Evolutionary conservation across 2,329 filamentous ascomycete species (phyloP).

Genomic region (Dactylellina leptospora): DNA sequence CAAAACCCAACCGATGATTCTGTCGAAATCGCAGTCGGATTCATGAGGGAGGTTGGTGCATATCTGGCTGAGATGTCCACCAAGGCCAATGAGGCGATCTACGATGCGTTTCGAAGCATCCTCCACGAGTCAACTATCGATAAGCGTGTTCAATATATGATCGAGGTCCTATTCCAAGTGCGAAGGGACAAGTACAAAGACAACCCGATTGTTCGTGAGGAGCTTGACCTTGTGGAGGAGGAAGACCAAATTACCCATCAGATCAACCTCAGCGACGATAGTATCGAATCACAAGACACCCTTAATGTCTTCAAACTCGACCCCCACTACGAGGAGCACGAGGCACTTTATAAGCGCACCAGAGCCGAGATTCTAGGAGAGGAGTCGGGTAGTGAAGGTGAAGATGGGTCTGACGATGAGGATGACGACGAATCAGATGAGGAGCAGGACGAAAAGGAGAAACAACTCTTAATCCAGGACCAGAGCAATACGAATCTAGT

Average conservation of each 20-base stretch:
- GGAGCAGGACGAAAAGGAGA: conserved; percentile 79
- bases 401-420: conserved; percentile 66
- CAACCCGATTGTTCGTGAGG: conserved; percentile 86
- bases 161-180: conserved; percentile 96
- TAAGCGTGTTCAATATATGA: conserved; percentile 98
- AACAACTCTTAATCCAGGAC: conserved; percentile 94
- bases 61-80: conserved; percentile 95
- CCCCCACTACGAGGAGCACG: conserved; percentile 85
- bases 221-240: conserved; percentile 94
- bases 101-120: conserved; percentile 94
- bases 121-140: conserved; percentile 97
- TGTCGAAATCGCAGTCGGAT: conserved; percentile 93
- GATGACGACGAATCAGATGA: conserved; percentile 74
- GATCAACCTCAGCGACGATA: conserved; percentile 79
- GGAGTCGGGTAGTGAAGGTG: conserved; percentile 83
- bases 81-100: conserved; percentile 85
- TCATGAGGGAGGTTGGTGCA: conserved; percentile 91
- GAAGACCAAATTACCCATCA: conserved; percentile 97
- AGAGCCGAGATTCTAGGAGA: conserved; percentile 95
- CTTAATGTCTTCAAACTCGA: conserved; percentile 98
- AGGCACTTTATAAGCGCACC: conserved; percentile 86
- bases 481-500: conserved; percentile 96
- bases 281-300: conserved; percentile 80
- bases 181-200: conserved; percentile 97
- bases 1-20: conserved; percentile 97